Percentiles rank a stretch among this genome's conserved stretches.
phyloP scores from a whole-genome alignment of 2,329 filamentous ascomycete genomes.

The Colletotrichum tamarilloi region DNA sequence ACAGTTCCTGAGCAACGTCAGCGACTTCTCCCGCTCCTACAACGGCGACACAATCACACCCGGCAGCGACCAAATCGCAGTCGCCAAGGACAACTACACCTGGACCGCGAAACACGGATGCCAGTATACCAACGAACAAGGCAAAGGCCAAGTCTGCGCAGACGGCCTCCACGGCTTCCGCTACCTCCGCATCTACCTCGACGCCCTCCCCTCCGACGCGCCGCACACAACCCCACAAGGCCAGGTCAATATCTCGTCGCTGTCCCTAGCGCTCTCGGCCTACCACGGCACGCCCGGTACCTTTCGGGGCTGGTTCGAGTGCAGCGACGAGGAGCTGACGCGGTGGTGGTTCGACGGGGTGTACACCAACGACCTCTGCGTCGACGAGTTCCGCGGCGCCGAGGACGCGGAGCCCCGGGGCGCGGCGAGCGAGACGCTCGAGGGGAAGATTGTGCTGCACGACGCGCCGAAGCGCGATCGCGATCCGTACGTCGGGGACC shows the following conservation, averaged over 20 bases:
- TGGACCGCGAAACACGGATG: constrained; percentile 60
- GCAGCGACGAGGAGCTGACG: constrained; percentile 59
- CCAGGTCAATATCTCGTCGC: constrained; percentile 53
- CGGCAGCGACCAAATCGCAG: constrained; percentile 63
- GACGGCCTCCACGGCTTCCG: constrained; percentile 66
- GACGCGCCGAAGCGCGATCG: constrained; percentile 65
- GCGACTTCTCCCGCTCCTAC: constrained; percentile 61
- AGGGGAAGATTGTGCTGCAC: constrained; percentile 58
- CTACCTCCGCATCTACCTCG: constrained; percentile 60
- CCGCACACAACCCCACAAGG: constrained; percentile 57
- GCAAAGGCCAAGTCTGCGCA: constrained; percentile 55
- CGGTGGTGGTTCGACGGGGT: constrained; percentile 65
- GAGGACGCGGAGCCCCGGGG: constrained; percentile 62
- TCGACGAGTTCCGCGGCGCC: constrained; percentile 52
- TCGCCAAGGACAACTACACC: constrained; percentile 51
- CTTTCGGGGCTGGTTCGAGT: constrained; percentile 63
- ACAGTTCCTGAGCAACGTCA: constrained; percentile 54
- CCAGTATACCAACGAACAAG: constrained; percentile 39
- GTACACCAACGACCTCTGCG: constrained; percentile 63
- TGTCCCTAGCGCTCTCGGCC: constrained; percentile 55
- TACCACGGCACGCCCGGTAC: constrained; percentile 60
- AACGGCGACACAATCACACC: constrained; percentile 52
- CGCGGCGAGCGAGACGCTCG: constrained; percentile 54
- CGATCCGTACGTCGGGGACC: constrained; percentile 64
- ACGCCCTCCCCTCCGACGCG: constrained; percentile 54